Evolutionary conservation across 768 basidiomycete species (phyloP), one percentile per base, ranked within the genome.

Genomic region (Brasilioporus rufonigricans): DNA sequence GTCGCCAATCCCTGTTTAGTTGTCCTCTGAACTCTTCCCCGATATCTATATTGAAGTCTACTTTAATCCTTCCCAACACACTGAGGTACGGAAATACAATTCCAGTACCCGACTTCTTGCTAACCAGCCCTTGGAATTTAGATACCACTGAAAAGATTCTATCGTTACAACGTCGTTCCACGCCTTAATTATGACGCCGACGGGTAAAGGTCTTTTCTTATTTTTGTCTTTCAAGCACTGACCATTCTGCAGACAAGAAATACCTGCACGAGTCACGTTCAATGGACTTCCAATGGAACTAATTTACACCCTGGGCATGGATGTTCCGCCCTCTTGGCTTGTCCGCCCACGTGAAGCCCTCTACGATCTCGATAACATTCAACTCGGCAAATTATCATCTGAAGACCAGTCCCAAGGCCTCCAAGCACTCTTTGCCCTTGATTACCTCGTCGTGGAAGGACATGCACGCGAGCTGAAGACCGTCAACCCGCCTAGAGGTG

Each of bases 341-440:
- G 94, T 93, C 26, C 86, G 92, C 12, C 97, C 96, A 1, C 83
- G 85, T 13, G 85, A 92, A 64, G 89, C 95, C 0, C 76, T 86
- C 1, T 91, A 97, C 61, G 96, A 99, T 68, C 82, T 98, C 26
- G 96, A 99, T 74, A 99, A 99, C 69, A 88, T 99, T 54, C 90
- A 94, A 43, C 81, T 98, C 8, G 79, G 78, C 12, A 79, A 80
- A 41, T 77, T 96, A 3, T 74, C 81, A 1, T 74, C 77, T 0
- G 76, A 79, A 39, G 86, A 89, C 41, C 74, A 76, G 16, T 57
- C 56, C 0, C 53, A 58, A 4, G 85, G 87, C 6, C 75, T 95
- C 4, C 81, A 89, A 40, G 89, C 91, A 0, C 73, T 89, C 44
- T 97, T 94, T 74, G 85, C 86, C 48, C 85, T 98, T 7, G 93